Evolutionary conservation across 2,329 filamentous ascomycete genomes (phyloP).

Genomic region (Kalmusia sp.): DNA sequence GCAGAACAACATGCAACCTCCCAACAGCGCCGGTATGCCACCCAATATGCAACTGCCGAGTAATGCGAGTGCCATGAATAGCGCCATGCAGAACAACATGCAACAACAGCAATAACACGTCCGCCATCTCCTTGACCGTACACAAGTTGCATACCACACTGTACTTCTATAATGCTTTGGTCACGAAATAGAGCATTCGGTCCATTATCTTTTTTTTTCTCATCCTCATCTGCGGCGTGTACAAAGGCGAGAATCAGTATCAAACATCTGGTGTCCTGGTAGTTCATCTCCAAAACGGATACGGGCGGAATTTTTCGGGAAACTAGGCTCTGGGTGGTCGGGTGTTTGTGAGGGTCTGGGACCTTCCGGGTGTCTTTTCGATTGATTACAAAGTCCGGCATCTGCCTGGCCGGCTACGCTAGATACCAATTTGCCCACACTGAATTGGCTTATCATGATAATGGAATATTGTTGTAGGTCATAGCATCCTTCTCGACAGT

Average conservation of each 20-base stretch:
- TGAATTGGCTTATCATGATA: background rate
- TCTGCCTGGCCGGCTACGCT: background rate
- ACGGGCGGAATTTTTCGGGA: too few relatives aligned
- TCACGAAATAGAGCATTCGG: conserved; percentile 16
- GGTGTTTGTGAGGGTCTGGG: background rate
- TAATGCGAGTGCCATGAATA: conserved; percentile 12
- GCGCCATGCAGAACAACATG: conserved; percentile 13
- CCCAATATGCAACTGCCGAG: conserved; percentile 17
- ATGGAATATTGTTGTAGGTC: background rate
- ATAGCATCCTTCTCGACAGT: too few relatives aligned
- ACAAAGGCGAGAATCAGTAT: conserved; percentile 2
- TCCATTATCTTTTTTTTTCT: background rate
- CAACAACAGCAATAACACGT: conserved; percentile 9
- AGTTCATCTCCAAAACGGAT: background rate
- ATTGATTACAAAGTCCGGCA: background rate
- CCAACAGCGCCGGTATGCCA: conserved; percentile 23
- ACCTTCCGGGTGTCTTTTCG: background rate
- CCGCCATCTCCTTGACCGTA: background rate
- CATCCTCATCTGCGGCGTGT: background rate
- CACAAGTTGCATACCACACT: conserved; percentile 9
- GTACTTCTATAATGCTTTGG: conserved; percentile 20
- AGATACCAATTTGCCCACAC: conserved; percentile 4
- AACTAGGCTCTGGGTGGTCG: background rate
- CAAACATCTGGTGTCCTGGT: background rate
- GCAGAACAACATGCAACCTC: conserved; percentile 33